A percentile compares a stretch with the other conserved stretches of the same genome.
Evolutionary conservation across 176 grass and related monocot species (phyloP).

Genomic region (Juncus effusus): DNA sequence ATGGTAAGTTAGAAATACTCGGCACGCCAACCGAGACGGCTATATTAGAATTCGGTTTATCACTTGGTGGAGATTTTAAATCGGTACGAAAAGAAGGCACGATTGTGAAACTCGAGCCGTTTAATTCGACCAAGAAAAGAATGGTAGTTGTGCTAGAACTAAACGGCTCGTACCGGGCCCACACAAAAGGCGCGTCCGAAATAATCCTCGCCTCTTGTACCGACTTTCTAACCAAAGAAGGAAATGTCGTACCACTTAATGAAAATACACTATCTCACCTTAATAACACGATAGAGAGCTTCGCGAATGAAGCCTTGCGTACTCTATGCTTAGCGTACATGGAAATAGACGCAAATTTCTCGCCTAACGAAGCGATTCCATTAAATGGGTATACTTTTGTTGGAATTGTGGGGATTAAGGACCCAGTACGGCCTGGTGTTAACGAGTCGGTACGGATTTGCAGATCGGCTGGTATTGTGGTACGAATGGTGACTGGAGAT

Average conservation of each 20-base stretch:
- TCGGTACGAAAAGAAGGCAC: conserved; percentile 52
- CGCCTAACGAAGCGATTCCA: conserved; percentile 55
- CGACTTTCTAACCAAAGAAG: conserved; percentile 64
- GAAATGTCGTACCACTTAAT: conserved; percentile 54
- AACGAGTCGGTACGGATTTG: conserved; percentile 91
- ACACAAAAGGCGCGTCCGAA: conserved; percentile 89
- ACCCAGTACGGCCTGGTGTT: conserved; percentile 78
- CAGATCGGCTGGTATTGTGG: conserved; percentile 85
- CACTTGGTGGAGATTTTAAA: conserved; percentile 61
- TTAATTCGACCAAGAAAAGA: conserved; percentile 90
- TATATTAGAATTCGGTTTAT: conserved; percentile 79
- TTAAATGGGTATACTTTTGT: conserved; percentile 77
- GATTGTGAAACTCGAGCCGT: conserved; percentile 77
- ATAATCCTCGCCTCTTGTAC: conserved; percentile 81
- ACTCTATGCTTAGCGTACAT: conserved; percentile 87
- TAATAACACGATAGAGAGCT: conserved; percentile 60
- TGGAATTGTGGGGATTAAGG: conserved; percentile 92
- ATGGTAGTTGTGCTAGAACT: conserved; percentile 93
- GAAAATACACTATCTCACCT: conserved; percentile 45
- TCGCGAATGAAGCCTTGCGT: conserved; percentile 87
- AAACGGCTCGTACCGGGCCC: conserved; percentile 52
- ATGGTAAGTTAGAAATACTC: conserved; percentile 69
- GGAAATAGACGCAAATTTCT: conserved; percentile 55
- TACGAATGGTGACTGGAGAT: conserved; percentile 97
- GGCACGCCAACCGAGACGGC: conserved; percentile 90